Conservation (phyloP, 129 eudicot species). For the Deinandra increscens region DNA sequence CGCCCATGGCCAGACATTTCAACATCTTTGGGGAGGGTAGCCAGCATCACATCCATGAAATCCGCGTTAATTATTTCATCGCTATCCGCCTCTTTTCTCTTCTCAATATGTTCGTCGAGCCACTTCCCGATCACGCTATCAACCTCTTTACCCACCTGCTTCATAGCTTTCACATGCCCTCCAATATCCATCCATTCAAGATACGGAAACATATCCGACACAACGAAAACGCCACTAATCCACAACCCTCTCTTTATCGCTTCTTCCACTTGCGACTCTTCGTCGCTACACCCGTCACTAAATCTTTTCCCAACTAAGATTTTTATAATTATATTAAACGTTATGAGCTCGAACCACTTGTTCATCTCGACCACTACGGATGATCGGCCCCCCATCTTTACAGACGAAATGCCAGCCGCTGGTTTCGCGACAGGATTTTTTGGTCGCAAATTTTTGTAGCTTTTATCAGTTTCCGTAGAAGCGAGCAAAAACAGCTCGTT, state of each 20-base stretch:
- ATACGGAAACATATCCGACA: conserved; percentile 48
- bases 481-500: too few species aligned
- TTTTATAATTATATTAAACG: conserved; percentile 33
- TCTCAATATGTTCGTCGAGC: conserved; percentile 43
- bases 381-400: neutral
- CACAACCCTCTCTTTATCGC: conserved; percentile 38
- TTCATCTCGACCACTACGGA: conserved; percentile 21
- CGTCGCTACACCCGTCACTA: conserved; percentile 12
- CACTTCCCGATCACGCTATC: conserved; percentile 37
- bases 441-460: too few species aligned
- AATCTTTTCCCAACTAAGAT: conserved; percentile 44
- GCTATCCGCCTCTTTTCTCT: neutral
- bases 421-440: too few species aligned
- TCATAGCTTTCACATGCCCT: conserved; percentile 46
- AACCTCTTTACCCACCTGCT: conserved; percentile 29
- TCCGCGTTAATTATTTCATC: too few species aligned
- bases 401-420: too few species aligned
- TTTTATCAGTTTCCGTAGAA: too few species aligned
- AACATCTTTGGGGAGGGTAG: conserved; percentile 30
- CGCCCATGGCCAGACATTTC: conserved; percentile 20
- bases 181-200: conserved; percentile 60
- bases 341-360: conserved; percentile 38
- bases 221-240: conserved; percentile 45
- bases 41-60: conserved; percentile 50
- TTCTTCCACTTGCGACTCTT: conserved; percentile 17